Base-by-base conservation (phyloP, 2,329 filamentous ascomycete species). In the Sordariomycetes sp. region DNA sequence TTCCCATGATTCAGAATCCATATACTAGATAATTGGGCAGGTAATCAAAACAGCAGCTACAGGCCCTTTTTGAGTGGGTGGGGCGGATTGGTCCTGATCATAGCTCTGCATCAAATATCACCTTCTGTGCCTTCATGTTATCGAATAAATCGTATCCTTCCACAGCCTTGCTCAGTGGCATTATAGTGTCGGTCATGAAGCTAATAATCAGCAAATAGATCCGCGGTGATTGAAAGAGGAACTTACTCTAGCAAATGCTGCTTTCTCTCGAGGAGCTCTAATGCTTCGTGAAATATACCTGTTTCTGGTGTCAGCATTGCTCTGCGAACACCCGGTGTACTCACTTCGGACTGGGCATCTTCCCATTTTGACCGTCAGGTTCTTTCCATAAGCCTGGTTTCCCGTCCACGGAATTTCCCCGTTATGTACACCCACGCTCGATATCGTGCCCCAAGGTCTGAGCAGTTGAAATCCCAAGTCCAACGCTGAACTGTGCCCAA, bases 111-210 rank as follows among this genome's bases (percentile, higher is more conserved):
- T 67, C 69, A 48, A 86, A 86, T 11, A 85, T 68, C 11, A 86
- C 77, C 62, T 86, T 86, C 46, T 85, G 79, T 15, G 70, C 79
- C 57, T 79, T 74, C 72, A 80, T 82, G 42, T 78, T 70, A 50
- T 86, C 75, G 49, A 86, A 86, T 17, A 84, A 58, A 8, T 79
- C 70, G 49, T 85, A 86, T 26, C 75, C 82, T 48, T 81, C 70
- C 4, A 74, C 68, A 1, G 80, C 82, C 35, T 79, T 63, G 6
- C 66, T 67, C 26, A 86, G 61, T 2, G 80, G 79, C 77, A 86
- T 82, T 44, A 84, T 70, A 44, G 82, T 77, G 40, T 86, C 78
- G 31, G 79, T 77, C 80, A 86, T 84, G 60, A 86, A 86, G 37
- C 81, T 82, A 20, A 33, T 21, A 11, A n/a, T n/a, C n/a, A n/a